Evolutionary conservation across 2,329 filamentous ascomycete genomes (phyloP).

Genomic region (Westerdykella sp.): DNA sequence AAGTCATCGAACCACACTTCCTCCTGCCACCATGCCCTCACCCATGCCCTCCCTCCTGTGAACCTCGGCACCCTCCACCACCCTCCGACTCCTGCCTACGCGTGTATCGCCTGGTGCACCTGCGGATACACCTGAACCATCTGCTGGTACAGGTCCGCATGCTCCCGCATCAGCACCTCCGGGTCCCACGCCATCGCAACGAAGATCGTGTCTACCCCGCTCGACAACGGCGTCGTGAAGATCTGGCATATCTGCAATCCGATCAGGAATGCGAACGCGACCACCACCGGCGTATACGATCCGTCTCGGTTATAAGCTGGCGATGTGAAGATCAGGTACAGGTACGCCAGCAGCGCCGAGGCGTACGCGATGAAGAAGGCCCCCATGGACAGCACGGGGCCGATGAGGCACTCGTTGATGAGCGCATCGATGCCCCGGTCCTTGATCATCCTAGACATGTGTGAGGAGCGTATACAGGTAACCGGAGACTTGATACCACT

Average conservation of each 20-base stretch:
- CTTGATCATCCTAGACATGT: slow-evolving; percentile 64
- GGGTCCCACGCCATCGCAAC: slow-evolving; percentile 66
- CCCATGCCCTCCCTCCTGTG: background rate
- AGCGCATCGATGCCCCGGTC: slow-evolving; percentile 86
- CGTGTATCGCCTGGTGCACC: slow-evolving; percentile 71
- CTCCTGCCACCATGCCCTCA: background rate
- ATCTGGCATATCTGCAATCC: slow-evolving; percentile 85
- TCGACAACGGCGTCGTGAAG: slow-evolving; percentile 80
- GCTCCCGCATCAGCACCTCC: slow-evolving; percentile 70
- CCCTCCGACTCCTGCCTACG: slow-evolving; percentile 14
- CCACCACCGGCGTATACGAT: slow-evolving; percentile 66
- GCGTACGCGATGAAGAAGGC: slow-evolving; percentile 78
- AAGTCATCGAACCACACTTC: background rate
- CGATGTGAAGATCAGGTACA: slow-evolving; percentile 80
- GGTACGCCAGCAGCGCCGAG: slow-evolving; percentile 72
- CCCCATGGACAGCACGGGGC: slow-evolving; percentile 61
- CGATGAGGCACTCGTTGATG: slow-evolving; percentile 75
- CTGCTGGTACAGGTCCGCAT: slow-evolving; percentile 71
- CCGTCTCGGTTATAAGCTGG: slow-evolving; percentile 67
- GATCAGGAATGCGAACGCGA: slow-evolving; percentile 83
- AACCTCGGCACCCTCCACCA: background rate
- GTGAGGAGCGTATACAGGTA: slow-evolving; percentile 8
- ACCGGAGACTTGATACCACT: slow-evolving; percentile 17
- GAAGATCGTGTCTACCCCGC: slow-evolving; percentile 88
- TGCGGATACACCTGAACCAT: slow-evolving; percentile 80